phyloP scores from a whole-genome alignment of 805 yeast species.

The Yamadazyma sp. region DNA sequence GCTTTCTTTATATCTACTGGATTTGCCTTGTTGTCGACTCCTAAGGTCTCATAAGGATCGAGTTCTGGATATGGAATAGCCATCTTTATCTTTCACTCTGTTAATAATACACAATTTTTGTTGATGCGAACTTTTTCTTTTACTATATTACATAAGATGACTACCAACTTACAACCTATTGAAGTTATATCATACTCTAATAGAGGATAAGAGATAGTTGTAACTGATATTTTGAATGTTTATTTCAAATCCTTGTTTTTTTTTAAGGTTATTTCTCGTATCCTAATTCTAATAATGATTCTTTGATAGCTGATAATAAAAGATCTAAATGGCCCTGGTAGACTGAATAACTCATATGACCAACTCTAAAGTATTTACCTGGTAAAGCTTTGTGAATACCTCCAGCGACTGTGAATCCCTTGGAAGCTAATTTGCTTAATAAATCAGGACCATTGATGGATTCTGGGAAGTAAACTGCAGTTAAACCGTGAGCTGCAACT shows the following conservation, averaged over 20 bases:
- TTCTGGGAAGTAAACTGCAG: conserved; percentile 82
- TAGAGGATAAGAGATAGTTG: no score
- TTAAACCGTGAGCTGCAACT: conserved; percentile 82
- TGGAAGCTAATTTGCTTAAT: conserved; percentile 54
- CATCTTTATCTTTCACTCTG: no score
- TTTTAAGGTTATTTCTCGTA: not conserved
- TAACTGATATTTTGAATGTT: no score
- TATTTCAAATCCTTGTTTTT: no score
- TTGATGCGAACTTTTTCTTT: no score
- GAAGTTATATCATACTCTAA: no score
- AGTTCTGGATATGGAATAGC: conserved; percentile 50
- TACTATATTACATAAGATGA: no score
- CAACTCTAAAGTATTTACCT: conserved; percentile 84
- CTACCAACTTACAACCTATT: no score
- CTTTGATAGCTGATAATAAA: conserved; percentile 32
- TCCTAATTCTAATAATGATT: conserved; percentile 23
- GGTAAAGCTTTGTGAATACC: conserved; percentile 83
- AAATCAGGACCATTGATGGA: conserved; percentile 67
- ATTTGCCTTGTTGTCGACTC: conserved; percentile 36
- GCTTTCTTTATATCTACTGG: conserved; percentile 62
- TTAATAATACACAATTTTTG: no score
- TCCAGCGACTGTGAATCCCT: conserved; percentile 80
- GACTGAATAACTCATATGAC: conserved; percentile 90
- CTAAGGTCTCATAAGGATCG: conserved; percentile 60
- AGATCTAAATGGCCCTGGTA: conserved; percentile 39